phyloP scores from a whole-genome alignment of 176 grass and related monocot genomes.

The Saccharum spontaneum region DNA sequence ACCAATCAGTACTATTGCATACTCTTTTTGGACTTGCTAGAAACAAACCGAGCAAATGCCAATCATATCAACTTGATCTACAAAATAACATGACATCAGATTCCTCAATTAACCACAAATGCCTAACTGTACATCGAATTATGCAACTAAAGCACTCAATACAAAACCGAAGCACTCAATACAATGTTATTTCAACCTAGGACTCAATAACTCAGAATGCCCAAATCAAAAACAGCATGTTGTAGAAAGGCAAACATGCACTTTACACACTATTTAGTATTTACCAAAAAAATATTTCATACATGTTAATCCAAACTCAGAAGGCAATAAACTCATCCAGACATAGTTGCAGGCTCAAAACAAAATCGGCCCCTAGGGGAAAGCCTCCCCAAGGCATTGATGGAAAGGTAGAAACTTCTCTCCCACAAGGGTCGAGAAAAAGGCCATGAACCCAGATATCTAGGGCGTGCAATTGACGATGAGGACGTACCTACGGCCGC shows the following conservation, averaged over 20 bases:
- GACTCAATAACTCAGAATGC: slow-evolving; percentile 1
- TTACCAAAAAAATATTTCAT: neutral
- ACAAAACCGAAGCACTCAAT: too few relatives aligned
- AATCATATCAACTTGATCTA: too few relatives aligned
- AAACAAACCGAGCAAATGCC: too few relatives aligned
- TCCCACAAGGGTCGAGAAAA: neutral
- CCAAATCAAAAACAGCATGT: neutral
- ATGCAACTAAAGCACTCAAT: too few relatives aligned
- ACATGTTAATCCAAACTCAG: neutral
- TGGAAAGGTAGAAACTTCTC: neutral
- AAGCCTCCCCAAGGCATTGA: neutral
- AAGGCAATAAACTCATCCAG: slow-evolving; percentile 11
- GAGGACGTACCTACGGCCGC: too few relatives aligned
- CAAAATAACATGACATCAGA: too few relatives aligned
- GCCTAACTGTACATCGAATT: too few relatives aligned
- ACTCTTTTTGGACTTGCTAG: too few relatives aligned
- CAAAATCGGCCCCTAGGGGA: neutral
- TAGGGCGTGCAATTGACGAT: neutral
- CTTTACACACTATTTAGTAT: neutral
- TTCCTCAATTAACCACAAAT: too few relatives aligned
- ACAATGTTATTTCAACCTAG: slow-evolving; percentile 5
- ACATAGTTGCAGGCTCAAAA: neutral
- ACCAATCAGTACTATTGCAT: too few relatives aligned
- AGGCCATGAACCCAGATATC: neutral
- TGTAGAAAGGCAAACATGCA: neutral